These are phyloP conservation scores for Eruca vesicaria DNA, from an alignment of 441 rosid genomes.

Conservation along the genomic window DNA sequence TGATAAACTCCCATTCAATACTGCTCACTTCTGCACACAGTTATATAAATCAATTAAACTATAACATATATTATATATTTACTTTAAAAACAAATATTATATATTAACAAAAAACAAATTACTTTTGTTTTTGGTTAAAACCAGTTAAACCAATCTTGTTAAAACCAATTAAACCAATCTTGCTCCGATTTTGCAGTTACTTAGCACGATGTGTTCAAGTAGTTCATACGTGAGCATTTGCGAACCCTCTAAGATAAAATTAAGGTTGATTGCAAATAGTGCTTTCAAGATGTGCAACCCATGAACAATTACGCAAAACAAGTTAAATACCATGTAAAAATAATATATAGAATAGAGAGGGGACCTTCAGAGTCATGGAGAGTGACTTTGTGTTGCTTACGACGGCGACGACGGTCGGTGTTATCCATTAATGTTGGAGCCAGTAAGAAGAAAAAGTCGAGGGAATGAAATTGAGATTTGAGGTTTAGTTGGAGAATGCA, in stretches of 20 bases:
- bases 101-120: background rate
- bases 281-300: slow-evolving; percentile 6
- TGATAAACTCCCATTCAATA: slow-evolving; percentile 62
- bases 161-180: too few relatives aligned
- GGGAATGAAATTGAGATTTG: background rate
- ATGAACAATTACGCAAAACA: background rate
- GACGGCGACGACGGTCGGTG: slow-evolving; percentile 29
- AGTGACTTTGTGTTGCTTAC: slow-evolving; percentile 30
- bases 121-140: background rate
- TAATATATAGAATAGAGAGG: background rate
- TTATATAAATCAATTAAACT: background rate
- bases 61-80: background rate
- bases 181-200: background rate
- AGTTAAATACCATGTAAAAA: background rate
- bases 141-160: too few relatives aligned
- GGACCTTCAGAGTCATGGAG: slow-evolving; percentile 48
- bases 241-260: background rate
- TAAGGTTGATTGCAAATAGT: background rate
- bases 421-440: slow-evolving; percentile 35
- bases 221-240: background rate
- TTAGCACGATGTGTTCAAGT: background rate
- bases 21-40: slow-evolving; percentile 63
- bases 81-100: too few relatives aligned
- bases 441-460: background rate
- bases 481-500: slow-evolving; percentile 9